These are phyloP conservation scores for Actinomucor elegans DNA, from an alignment of 371 early-diverging fungal genomes.

Conservation along the genomic window DNA sequence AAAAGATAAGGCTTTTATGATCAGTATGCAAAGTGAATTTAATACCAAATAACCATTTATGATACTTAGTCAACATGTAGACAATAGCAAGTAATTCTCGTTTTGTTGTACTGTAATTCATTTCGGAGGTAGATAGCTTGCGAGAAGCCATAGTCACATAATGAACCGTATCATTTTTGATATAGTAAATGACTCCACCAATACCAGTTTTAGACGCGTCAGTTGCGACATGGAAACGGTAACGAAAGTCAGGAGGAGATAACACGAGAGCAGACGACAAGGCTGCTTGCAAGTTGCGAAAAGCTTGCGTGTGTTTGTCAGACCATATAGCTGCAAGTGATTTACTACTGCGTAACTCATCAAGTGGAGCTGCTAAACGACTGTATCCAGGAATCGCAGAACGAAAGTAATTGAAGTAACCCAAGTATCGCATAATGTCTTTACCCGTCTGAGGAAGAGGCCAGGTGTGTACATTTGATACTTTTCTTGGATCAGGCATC, in stretches of 20 bases:
- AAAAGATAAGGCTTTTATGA: constrained; percentile 17
- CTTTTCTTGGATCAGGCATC: too few relatives aligned
- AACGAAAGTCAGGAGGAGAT: constrained; percentile 13
- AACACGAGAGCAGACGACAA: constrained; percentile 14
- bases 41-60: too few relatives aligned
- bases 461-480: too few relatives aligned
- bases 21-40: constrained; percentile 28
- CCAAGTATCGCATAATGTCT: constrained; percentile 35
- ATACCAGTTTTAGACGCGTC: too few relatives aligned
- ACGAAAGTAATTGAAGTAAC: constrained; percentile 28
- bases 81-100: too few relatives aligned
- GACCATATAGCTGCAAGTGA: constrained; percentile 5
- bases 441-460: constrained; percentile 34
- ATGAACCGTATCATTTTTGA: too few relatives aligned
- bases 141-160: too few relatives aligned
- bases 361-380: constrained; percentile 36
- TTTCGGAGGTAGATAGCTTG: too few relatives aligned
- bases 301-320: background rate
- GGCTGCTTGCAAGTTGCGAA: constrained; percentile 4
- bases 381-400: constrained; percentile 30
- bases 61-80: too few relatives aligned
- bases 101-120: too few relatives aligned
- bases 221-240: constrained; percentile 11
- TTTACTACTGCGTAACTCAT: constrained; percentile 26
- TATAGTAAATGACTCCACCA: too few relatives aligned